Base-by-base conservation (phyloP, 129 eudicot genomes). In the Oenanthe sinensis region DNA sequence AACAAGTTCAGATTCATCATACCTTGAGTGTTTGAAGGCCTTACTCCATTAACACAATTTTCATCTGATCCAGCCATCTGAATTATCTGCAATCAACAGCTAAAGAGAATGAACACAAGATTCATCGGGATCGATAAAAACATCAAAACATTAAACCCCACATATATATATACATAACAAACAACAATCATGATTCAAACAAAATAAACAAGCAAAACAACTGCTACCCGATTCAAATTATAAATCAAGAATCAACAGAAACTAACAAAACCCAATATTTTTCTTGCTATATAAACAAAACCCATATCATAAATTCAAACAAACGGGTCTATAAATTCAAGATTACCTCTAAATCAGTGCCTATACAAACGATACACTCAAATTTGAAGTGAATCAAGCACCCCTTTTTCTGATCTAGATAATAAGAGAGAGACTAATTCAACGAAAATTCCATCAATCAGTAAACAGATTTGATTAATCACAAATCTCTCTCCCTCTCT, bases 41-140 rank as follows among this genome's bases (percentile, higher is more conserved):
- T 87, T 58, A 79, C 88, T 74, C 82, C 81, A 63, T 77, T 87
- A 5, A 79, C 76, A 49, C 76, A 79, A 75, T 91, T 91, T 82
- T 89, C 94, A 62, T 91, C 87, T 47, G 88, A 86, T 84, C 91
- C 93, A 74, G 83, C 92, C 96, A 89, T 90, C 78, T 82, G 79
- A 71, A 80, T 33, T 48, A 49, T 82, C 92, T 85, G 74, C 54
- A 85, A 40, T 74, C 78, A 49, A 68, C 72, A 72, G 11, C 67
- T 77, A 58, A 78, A 80, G 55, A 71, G 46, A 22, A 10, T 72
- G 30, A n/a, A n/a, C 17, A 36, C 20, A n/a, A 72, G 36, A 44
- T 43, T 72, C 76, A 10, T 26, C 39, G 12, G 37, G 37, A 39
- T 20, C 30, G 10, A 71, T 45, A 22, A 43, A 50, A 19, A 16